These are phyloP conservation scores for Yarrowia sp. DNA, from an alignment of 805 yeast genomes.

Conservation along the genomic window DNA sequence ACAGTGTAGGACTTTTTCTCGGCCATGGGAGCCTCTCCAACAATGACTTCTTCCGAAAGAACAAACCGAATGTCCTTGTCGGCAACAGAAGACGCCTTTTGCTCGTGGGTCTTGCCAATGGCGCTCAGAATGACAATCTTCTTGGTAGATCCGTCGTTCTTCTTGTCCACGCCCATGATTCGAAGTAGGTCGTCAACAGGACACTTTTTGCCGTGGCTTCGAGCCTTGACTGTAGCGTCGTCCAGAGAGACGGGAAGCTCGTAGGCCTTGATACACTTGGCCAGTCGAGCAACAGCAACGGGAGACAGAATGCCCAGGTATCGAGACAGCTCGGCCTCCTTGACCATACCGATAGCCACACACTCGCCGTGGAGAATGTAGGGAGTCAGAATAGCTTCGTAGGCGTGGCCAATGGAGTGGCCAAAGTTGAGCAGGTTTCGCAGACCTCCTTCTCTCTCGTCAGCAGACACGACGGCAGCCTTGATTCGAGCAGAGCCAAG, in stretches of 20 bases:
- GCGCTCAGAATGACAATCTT: slow-evolving; percentile 77
- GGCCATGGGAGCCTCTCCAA: slow-evolving; percentile 46
- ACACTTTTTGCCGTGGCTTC: slow-evolving; percentile 65
- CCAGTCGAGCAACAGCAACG: slow-evolving; percentile 86
- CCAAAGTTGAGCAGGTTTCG: slow-evolving; percentile 93
- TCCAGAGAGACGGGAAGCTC: slow-evolving; percentile 77
- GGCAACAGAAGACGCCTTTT: slow-evolving; percentile 76
- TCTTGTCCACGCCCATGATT: slow-evolving; percentile 94
- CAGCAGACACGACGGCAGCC: slow-evolving; percentile 88
- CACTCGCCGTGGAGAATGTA: slow-evolving; percentile 97
- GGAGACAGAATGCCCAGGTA: slow-evolving; percentile 85
- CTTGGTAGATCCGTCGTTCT: slow-evolving; percentile 89
- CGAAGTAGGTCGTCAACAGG: slow-evolving; percentile 71
- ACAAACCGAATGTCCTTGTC: slow-evolving; percentile 79
- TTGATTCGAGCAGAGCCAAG: slow-evolving; percentile 83
- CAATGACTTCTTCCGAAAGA: slow-evolving; percentile 74
- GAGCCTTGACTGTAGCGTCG: slow-evolving; percentile 66
- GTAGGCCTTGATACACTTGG: slow-evolving; percentile 79
- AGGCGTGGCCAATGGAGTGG: slow-evolving; percentile 96
- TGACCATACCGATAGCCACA: slow-evolving; percentile 94
- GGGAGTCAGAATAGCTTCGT: slow-evolving; percentile 95
- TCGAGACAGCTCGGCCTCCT: slow-evolving; percentile 94
- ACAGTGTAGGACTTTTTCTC: slow-evolving; percentile 43
- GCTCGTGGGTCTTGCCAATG: slow-evolving; percentile 87
- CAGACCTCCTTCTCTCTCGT: slow-evolving; percentile 92